A percentile compares a stretch with the other conserved stretches of the same genome.
phyloP scores from a whole-genome alignment of 768 basidiomycete species.

The Leccinum longicurvipes region DNA sequence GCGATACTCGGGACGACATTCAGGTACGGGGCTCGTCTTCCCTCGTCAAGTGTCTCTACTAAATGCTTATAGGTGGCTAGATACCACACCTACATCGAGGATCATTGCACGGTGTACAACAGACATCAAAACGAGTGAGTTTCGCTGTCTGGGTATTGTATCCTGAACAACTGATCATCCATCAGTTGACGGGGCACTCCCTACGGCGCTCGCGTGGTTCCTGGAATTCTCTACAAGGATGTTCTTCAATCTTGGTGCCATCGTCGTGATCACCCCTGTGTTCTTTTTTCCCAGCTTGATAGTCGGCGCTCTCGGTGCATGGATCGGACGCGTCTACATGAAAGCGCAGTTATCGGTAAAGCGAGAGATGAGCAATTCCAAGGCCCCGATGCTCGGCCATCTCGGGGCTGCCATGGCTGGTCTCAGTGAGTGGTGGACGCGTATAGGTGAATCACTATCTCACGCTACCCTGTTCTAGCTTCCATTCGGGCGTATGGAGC shows the following conservation, averaged over 20 bases:
- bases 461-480: background rate
- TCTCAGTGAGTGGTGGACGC: background rate
- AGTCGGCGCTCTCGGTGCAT: background rate
- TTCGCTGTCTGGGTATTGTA: too few relatives aligned
- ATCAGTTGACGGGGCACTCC: background rate
- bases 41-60: background rate
- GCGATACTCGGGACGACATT: conserved; percentile 2
- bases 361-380: conserved; percentile 5
- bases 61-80: background rate
- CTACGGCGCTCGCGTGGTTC: background rate
- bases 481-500: conserved; percentile 39
- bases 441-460: background rate
- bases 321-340: background rate
- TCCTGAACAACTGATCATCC: background rate
- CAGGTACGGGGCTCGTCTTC: background rate
- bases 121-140: conserved; percentile 1
- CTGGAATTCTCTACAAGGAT: background rate
- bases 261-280: background rate
- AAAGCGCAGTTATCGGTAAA: conserved; percentile 2
- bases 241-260: conserved; percentile 3
- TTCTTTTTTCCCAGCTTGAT: background rate
- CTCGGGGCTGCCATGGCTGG: conserved; percentile 1
- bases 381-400: background rate
- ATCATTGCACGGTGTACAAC: background rate
- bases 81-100: background rate